These are phyloP conservation scores for Pichia exigua DNA, from an alignment of 805 yeast genomes.

Conservation along the genomic window DNA sequence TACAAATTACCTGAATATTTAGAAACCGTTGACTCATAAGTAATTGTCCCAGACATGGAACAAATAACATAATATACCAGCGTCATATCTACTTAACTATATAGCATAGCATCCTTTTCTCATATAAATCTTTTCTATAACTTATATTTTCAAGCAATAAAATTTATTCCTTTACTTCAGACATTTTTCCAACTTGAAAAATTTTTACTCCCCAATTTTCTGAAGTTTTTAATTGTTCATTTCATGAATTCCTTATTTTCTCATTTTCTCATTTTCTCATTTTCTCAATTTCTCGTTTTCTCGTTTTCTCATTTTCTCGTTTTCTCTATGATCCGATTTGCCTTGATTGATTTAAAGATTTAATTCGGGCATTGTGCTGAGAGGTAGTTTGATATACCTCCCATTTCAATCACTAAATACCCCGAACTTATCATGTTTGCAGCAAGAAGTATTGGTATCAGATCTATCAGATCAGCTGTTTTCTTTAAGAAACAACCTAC, in stretches of 20 bases:
- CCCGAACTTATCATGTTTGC: slow-evolving; percentile 1
- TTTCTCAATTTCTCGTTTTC: too few relatives aligned
- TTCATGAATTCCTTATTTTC: too few relatives aligned
- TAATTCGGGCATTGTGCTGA: too few relatives aligned
- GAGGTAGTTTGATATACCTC: not conserved
- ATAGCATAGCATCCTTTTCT: not conserved
- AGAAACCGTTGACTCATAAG: slow-evolving; percentile 30
- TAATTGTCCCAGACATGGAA: not conserved
- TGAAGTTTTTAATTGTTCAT: too few relatives aligned
- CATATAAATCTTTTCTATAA: slow-evolving; percentile 7
- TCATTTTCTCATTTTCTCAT: too few relatives aligned
- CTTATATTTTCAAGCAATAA: not conserved
- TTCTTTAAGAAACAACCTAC: not conserved
- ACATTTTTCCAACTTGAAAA: too few relatives aligned
- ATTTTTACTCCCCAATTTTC: too few relatives aligned
- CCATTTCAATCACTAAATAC: not conserved
- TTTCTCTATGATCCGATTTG: not conserved
- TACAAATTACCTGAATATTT: slow-evolving; percentile 66
- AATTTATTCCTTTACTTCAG: not conserved
- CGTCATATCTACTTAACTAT: not conserved
- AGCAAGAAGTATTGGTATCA: slow-evolving; percentile 6
- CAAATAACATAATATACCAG: not conserved
- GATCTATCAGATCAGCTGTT: slow-evolving; percentile 6
- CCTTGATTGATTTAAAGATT: not conserved
- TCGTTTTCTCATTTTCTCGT: too few relatives aligned